Percentiles rank a stretch among this genome's conserved stretches.
These are phyloP conservation scores for Phaeomoniella chlamydospora DNA, from an alignment of 2,329 filamentous ascomycete species.

Conservation along the genomic window DNA sequence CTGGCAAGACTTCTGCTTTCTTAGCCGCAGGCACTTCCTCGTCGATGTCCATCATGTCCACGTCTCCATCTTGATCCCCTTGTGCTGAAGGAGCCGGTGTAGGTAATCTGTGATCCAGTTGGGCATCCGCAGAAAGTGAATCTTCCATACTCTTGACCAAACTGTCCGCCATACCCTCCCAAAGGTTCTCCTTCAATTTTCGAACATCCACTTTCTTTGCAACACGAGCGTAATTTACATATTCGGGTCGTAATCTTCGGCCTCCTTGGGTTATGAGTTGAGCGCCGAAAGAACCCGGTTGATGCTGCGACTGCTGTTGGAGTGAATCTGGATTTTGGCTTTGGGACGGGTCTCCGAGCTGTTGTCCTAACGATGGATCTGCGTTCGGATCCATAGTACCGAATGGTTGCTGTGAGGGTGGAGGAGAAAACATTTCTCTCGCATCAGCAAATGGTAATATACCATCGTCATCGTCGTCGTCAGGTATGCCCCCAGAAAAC, in stretches of 20 bases:
- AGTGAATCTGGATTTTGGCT: background rate
- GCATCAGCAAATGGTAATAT: constrained; percentile 33
- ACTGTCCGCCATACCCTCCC: constrained; percentile 42
- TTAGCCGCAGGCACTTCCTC: constrained; percentile 10
- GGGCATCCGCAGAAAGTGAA: too few species aligned
- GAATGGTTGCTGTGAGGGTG: constrained; percentile 10
- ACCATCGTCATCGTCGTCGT: constrained; percentile 30
- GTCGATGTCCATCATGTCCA: constrained; percentile 11
- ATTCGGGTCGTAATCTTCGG: constrained; percentile 44
- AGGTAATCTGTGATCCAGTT: constrained; percentile 10
- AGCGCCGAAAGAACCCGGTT: constrained; percentile 44
- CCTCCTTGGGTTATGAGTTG: constrained; percentile 48
- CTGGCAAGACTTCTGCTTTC: background rate
- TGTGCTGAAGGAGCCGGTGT: constrained; percentile 16
- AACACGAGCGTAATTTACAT: constrained; percentile 50
- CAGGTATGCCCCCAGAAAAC: constrained; percentile 28
- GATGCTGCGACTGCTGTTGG: constrained; percentile 13
- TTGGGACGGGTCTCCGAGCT: background rate
- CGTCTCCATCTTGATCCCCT: constrained; percentile 10
- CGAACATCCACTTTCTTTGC: constrained; percentile 55
- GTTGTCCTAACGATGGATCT: too few species aligned
- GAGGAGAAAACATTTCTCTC: constrained; percentile 30
- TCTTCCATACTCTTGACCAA: constrained; percentile 22
- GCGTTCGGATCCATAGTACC: too few species aligned
- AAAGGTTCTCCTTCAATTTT: constrained; percentile 50